Base-by-base conservation (phyloP, 345 rosid genomes). In the Aegle marmelos region DNA sequence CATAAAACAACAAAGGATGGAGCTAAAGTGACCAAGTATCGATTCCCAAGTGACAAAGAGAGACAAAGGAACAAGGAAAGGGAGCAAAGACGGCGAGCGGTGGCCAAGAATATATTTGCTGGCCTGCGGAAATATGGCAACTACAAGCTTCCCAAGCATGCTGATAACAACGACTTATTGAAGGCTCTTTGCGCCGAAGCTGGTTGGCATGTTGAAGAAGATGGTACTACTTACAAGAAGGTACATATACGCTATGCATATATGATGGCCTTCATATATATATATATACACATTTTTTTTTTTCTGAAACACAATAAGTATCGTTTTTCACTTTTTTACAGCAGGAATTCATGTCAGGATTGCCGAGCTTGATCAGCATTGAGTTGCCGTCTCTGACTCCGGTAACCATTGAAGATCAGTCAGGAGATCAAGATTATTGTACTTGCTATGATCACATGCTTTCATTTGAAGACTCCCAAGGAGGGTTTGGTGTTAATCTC, bases 181-280 rank as follows among this genome's bases (percentile, higher is more conserved):
- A 89, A 56, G 74, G 89, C 88, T 67, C 83, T 85, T 30, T 85
- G 88, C 48, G 68, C 78, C 25, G 92, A 87, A 74, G 88, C 87
- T 24, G 89, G 90, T 19, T 86, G 92, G 92, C 87, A 77, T 54
- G 90, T 86, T 27, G 80, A 85, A 31, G 80, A 83, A 9, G 90
- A 89, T 63, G 92, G 92, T 37, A 83, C 89, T 73, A 73, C 82
- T 68, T 80, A 34, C 58, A 80, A 79, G 66, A 84, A 84, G 84
- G 89, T 84, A 9, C 67, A 62, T 16, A 1, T 45, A 45, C 13
- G n/a, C 28, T 45, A 1, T 41, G 25, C 50, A 13, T 45, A 14
- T 13, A 13, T 45, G 11, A 11, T 61, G 31, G 7, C n/a, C 2
- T 61, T 60, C 41, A 28, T 6, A 54, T n/a, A n/a, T n/a, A n/a